These are phyloP conservation scores for Lonicera japonica DNA, from an alignment of 129 eudicot species.

Conservation along the genomic window DNA sequence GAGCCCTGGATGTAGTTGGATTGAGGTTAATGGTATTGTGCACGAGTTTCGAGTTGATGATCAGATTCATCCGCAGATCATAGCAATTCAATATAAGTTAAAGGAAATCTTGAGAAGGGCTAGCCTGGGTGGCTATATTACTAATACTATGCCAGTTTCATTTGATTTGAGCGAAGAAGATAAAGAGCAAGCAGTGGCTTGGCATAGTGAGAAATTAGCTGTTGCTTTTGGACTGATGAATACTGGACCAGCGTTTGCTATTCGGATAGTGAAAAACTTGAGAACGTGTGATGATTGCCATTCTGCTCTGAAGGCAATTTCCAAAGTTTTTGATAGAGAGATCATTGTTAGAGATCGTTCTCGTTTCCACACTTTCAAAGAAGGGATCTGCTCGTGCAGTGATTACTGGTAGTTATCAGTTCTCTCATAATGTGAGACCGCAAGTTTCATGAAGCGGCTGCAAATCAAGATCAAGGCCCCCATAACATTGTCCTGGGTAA, in stretches of 20 bases:
- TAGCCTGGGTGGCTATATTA: slow-evolving; percentile 29
- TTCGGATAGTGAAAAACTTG: slow-evolving; percentile 66
- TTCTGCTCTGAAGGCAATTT: slow-evolving; percentile 52
- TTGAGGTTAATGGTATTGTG: slow-evolving; percentile 62
- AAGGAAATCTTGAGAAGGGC: slow-evolving; percentile 36
- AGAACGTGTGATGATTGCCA: slow-evolving; percentile 91
- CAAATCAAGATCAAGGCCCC: slow-evolving; percentile 1
- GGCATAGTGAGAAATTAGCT: slow-evolving; percentile 85
- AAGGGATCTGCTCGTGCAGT: slow-evolving; percentile 69
- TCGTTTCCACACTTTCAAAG: slow-evolving; percentile 66
- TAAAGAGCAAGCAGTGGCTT: slow-evolving; percentile 60
- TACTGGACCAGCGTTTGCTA: slow-evolving; percentile 35
- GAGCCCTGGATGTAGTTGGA: slow-evolving; percentile 78
- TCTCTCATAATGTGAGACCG: not conserved
- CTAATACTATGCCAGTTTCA: slow-evolving; percentile 29
- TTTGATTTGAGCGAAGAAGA: slow-evolving; percentile 55
- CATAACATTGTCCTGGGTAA: not conserved
- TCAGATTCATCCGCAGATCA: slow-evolving; percentile 45
- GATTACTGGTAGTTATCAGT: slow-evolving; percentile 61
- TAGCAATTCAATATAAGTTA: slow-evolving; percentile 34
- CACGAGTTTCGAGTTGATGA: slow-evolving; percentile 88
- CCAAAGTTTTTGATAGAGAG: slow-evolving; percentile 58
- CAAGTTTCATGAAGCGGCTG: not conserved
- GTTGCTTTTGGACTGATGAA: slow-evolving; percentile 62
- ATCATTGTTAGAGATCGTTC: slow-evolving; percentile 71